Conservation (phyloP, 345 rosid genomes). For the Melaleuca quinquenervia region DNA sequence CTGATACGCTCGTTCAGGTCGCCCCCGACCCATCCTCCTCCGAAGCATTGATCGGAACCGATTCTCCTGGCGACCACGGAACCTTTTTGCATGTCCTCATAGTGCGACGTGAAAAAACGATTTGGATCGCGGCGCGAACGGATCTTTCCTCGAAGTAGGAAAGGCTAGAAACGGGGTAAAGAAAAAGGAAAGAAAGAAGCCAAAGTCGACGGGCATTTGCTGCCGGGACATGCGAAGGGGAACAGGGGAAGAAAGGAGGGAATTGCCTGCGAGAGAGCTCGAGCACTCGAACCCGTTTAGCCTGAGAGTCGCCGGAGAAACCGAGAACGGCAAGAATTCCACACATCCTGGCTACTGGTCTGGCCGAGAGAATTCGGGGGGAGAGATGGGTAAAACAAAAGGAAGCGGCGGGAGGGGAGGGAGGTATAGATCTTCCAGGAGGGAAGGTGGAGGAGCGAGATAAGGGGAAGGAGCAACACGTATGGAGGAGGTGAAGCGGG, state of each 20-base stretch:
- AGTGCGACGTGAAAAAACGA: neutral
- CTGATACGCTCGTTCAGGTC: neutral
- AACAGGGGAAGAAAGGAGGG: neutral
- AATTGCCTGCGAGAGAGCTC: constrained; percentile 98
- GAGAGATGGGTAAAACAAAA: neutral
- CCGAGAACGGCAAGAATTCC: constrained; percentile 95
- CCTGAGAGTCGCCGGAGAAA: constrained; percentile 87
- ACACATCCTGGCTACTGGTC: constrained; percentile 36
- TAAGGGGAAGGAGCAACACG: neutral
- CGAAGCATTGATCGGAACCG: neutral
- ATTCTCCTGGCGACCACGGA: neutral
- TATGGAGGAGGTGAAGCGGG: neutral
- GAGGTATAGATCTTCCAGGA: neutral
- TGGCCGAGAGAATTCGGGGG: neutral
- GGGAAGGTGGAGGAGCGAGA: neutral
- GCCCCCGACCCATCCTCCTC: neutral
- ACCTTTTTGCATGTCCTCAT: neutral
- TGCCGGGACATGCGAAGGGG: neutral
- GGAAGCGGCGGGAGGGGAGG: neutral
- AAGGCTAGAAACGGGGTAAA: neutral
- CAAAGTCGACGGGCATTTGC: neutral
- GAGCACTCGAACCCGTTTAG: constrained; percentile 88
- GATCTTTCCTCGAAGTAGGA: neutral
- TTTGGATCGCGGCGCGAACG: neutral
- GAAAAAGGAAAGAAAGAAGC: neutral